Evolutionary conservation across 768 basidiomycete species (phyloP), one percentile per base, ranked within the genome.

Genomic region (Myochromella boudieri): DNA sequence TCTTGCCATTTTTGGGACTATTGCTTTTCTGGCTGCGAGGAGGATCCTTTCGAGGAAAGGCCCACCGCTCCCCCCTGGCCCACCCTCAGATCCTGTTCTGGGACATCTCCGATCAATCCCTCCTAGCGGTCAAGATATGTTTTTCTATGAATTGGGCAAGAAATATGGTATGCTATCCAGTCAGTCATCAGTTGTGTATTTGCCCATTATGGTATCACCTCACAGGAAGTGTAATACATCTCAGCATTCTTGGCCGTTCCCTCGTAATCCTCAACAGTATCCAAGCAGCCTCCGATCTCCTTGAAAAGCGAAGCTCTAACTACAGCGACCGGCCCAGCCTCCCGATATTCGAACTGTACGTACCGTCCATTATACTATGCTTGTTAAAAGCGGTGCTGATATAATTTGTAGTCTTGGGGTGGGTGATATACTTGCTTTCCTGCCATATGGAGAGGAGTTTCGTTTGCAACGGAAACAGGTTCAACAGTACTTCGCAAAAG

Each of bases 381-480:
- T 34, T n/a, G 6, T 34, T 14, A 34, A n/a, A 34, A n/a, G 6
- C 5, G 18, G 18, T n/a, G n/a, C n/a, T n/a, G n/a, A n/a, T 8
- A 1, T 15, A 55, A 54, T 3, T n/a, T n/a, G n/a, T n/a, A n/a
- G n/a, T n/a, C 39, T 44, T 33, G 36, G 41, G 2, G 40, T 36
- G 27, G 37, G 42, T n/a, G 29, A 33, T 15, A 44, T 37, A 1
- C 11, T 54, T 11, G 38, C 43, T 11, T 54, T 57, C 28, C 21
- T 55, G 3, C 34, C 37, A 3, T 56, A 57, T 21, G 49, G 56
- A n/a, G 48, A 54, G 14, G 27, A 44, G 3, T 57, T 53, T 26
- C 42, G 48, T 6, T 17, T 25, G 3, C 51, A 59, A 14, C 42
- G 53, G 7, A 55, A 42, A 27, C 37, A 51, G 41, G 37, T 51